Evolutionary conservation across 2,329 filamentous ascomycete genomes (phyloP), one percentile per base, ranked within the genome.

Genomic region (Cordyceps farinosa): DNA sequence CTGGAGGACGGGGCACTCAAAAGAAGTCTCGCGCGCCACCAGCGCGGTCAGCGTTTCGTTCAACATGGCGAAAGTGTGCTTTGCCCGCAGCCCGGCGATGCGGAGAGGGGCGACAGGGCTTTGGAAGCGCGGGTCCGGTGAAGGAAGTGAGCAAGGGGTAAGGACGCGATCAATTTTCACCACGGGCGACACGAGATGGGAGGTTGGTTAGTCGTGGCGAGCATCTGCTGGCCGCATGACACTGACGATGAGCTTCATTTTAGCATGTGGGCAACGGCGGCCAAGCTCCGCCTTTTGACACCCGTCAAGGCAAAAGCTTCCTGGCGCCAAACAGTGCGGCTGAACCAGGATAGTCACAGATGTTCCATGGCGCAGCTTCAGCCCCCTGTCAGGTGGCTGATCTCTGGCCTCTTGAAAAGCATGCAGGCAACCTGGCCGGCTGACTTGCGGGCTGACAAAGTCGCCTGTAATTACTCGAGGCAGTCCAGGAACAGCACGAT

Each of bases 1-100:
- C 29, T 34, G 0, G 50, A 72, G 0, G 50, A 72, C 51, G 15
- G 65, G 65, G 62, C 69, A 70, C 5, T 11, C 5, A 2, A 11
- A 45, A 22, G 22, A 22, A 22, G 22, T 22, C 11, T 45, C 38
- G 30, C 61, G 62, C 22, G 22, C 30, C 13, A 27, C 40, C 48
- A 59, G 38, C 48, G 50, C 9, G 8, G 29, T n/a, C 27, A 59
- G 40, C 17, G 56, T 63, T 45, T 45, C 54, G 38, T 63, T 63
- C 7, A 52, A 10, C 61, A 63, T 62, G 59, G 38, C 40, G 2
- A 17, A 36, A 2, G 9, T 30, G 17, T 52, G 38, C 6, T 7
- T 5, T 30, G 17, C 9, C 27, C 36, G 52, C 38, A 22, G 52
- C 17, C 32, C 22, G n/a, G n/a, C n/a, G 42, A 45, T 15, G 42